phyloP scores from a whole-genome alignment of 306 rosid genomes.

The Malus sieversii region DNA sequence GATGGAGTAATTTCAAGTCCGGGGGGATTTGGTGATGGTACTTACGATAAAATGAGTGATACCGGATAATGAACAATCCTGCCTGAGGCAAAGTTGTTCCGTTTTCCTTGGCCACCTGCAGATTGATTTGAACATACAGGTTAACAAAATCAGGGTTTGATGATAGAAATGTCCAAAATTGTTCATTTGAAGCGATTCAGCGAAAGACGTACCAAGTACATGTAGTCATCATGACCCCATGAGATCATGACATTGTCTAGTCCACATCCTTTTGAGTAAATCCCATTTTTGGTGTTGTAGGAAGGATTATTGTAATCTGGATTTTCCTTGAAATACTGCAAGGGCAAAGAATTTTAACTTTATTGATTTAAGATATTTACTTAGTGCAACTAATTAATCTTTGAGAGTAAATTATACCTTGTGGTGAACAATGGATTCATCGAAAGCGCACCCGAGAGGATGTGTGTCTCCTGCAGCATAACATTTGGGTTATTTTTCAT shows the following conservation, averaged over 20 bases:
- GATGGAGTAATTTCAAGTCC: neutral
- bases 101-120: slow-evolving; percentile 62
- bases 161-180: neutral
- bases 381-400: neutral
- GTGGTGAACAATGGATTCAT: slow-evolving; percentile 52
- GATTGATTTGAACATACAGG: neutral
- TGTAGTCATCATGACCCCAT: slow-evolving; percentile 72
- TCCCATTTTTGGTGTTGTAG: slow-evolving; percentile 35
- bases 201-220: slow-evolving; percentile 43
- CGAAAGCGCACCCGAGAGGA: slow-evolving; percentile 70
- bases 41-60: slow-evolving; percentile 63
- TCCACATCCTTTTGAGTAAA: slow-evolving; percentile 49
- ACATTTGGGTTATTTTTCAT: neutral
- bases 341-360: neutral
- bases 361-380: neutral
- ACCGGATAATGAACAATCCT: slow-evolving; percentile 57
- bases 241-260: slow-evolving; percentile 45
- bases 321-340: slow-evolving; percentile 55
- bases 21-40: neutral
- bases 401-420: slow-evolving; percentile 26
- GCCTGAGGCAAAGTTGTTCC: slow-evolving; percentile 40
- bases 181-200: no score
- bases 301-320: slow-evolving; percentile 33
- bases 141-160: neutral
- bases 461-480: slow-evolving; percentile 54